Evolutionary conservation across 306 rosid species (phyloP).

Genomic region (Quercus bicolor): DNA sequence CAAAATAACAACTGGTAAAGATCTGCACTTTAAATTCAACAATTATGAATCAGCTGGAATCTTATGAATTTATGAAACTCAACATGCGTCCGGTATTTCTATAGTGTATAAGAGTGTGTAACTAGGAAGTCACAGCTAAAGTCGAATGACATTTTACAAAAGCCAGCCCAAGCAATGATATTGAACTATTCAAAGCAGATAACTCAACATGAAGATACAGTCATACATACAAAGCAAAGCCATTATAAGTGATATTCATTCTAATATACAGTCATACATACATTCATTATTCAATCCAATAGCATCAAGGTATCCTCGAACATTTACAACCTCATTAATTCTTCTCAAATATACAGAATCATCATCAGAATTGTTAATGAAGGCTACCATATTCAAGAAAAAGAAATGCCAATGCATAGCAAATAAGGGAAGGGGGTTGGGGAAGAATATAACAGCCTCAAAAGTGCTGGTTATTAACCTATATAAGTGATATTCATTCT

Average conservation of each 20-base stretch:
- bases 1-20: slow-evolving; percentile 74
- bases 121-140: not conserved
- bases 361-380: not conserved
- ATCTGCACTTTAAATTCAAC: slow-evolving; percentile 42
- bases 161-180: not conserved
- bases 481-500: too few relatives aligned
- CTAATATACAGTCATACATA: not conserved
- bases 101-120: not conserved
- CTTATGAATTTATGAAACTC: not conserved
- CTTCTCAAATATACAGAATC: not conserved
- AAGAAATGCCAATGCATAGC: not conserved
- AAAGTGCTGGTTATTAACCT: too few relatives aligned
- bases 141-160: not conserved
- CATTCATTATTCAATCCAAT: not conserved
- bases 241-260: too few relatives aligned
- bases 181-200: not conserved
- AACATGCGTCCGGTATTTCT: not conserved
- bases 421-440: too few relatives aligned
- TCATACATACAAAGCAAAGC: not conserved
- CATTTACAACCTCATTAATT: not conserved
- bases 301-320: not conserved
- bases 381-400: not conserved
- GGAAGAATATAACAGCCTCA: too few relatives aligned
- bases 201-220: not conserved
- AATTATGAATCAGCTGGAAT: not conserved